Evolutionary conservation across 805 yeast genomes (phyloP).

Genomic region (Candida jianshihensis): DNA sequence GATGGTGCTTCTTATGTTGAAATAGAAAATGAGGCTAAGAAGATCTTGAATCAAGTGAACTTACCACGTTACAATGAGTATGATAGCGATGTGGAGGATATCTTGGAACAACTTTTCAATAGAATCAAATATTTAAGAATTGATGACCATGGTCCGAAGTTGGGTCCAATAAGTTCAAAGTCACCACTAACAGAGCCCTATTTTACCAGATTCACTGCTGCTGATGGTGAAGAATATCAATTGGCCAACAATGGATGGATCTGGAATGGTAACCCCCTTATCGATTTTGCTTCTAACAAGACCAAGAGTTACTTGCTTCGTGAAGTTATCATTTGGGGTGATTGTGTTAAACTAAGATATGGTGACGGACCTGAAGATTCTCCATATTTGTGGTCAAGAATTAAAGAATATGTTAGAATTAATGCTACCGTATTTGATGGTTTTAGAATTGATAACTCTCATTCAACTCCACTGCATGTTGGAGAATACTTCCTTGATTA

Average conservation of each 20-base stretch:
- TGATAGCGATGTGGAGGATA: conserved; percentile 64
- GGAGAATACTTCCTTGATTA: conserved; percentile 84
- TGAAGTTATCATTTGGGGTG: conserved; percentile 97
- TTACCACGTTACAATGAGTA: conserved; percentile 62
- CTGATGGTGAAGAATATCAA: conserved; percentile 53
- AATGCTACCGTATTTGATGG: conserved; percentile 79
- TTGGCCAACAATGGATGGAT: conserved; percentile 98
- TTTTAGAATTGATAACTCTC: conserved; percentile 90
- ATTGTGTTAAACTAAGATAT: conserved; percentile 88
- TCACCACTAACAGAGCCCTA: conserved; percentile 79
- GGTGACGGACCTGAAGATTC: conserved; percentile 76
- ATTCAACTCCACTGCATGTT: conserved; percentile 92
- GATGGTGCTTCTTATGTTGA: conserved; percentile 20
- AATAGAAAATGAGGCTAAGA: conserved; percentile 34
- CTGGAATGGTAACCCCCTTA: conserved; percentile 93
- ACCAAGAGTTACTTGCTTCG: conserved; percentile 81
- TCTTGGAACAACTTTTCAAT: conserved; percentile 63
- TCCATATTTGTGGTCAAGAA: conserved; percentile 83
- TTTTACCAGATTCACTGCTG: conserved; percentile 61
- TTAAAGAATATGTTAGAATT: conserved; percentile 66
- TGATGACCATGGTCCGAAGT: conserved; percentile 74
- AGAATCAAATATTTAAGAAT: conserved; percentile 72
- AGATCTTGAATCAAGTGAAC: conserved; percentile 72
- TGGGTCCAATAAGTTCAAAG: conserved; percentile 54
- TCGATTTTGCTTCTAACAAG: conserved; percentile 80